Evolutionary conservation across 441 rosid genomes (phyloP).

Genomic region (Adansonia gregorii): DNA sequence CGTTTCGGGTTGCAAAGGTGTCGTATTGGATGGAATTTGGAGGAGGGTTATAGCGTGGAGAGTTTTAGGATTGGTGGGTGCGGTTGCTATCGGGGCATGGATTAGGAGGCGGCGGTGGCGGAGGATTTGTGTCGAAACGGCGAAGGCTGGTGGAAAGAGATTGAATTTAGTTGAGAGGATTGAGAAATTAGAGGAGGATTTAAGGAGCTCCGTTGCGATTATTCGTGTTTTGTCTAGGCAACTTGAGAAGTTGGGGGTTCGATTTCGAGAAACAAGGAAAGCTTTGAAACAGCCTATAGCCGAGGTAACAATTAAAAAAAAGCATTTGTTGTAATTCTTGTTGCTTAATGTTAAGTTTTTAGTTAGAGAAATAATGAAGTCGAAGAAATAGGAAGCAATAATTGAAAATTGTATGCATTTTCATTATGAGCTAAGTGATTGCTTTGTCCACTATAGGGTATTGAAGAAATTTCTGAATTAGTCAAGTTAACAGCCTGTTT

Average conservation of each 20-base stretch:
- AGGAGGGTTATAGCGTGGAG: constrained; percentile 55
- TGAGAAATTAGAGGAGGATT: constrained; percentile 86
- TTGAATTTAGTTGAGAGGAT: constrained; percentile 62
- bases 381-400: background rate
- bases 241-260: constrained; percentile 82
- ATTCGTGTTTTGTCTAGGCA: constrained; percentile 75
- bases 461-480: background rate
- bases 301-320: constrained; percentile 50
- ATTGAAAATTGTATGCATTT: background rate
- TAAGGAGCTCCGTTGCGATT: constrained; percentile 60
- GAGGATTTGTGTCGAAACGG: constrained; percentile 51
- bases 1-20: constrained; percentile 38
- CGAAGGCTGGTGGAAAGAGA: constrained; percentile 34
- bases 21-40: constrained; percentile 50
- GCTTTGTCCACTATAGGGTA: background rate
- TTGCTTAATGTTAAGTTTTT: background rate
- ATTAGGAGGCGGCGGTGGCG: constrained; percentile 75
- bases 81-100: constrained; percentile 60
- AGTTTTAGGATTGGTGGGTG: constrained; percentile 53
- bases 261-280: constrained; percentile 77
- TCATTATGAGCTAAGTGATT: background rate
- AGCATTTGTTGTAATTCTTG: background rate
- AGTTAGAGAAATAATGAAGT: background rate
- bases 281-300: constrained; percentile 75
- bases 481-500: background rate